These are phyloP conservation scores for Leucosporidium scottii DNA, from an alignment of 768 basidiomycete species.

Conservation along the genomic window DNA sequence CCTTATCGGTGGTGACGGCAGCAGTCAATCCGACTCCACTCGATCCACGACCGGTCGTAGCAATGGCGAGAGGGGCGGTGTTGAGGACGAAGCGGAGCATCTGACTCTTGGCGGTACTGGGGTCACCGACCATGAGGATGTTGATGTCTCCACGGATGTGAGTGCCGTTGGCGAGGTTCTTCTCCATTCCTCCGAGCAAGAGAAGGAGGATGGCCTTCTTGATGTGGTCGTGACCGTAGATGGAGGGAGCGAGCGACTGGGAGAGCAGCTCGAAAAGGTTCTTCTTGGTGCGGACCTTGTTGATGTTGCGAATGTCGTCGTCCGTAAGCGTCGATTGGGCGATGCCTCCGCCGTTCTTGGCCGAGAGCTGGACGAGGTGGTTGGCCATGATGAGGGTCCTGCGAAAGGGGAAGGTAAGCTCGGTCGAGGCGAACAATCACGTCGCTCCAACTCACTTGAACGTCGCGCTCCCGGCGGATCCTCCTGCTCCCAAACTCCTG, in stretches of 20 bases:
- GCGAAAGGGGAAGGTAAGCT: background rate
- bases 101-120: slow-evolving; percentile 96
- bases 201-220: slow-evolving; percentile 88
- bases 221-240: slow-evolving; percentile 92
- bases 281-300: slow-evolving; percentile 78
- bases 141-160: slow-evolving; percentile 99
- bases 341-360: slow-evolving; percentile 90
- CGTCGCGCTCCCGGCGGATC: slow-evolving; percentile 54
- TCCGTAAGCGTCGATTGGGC: slow-evolving; percentile 87
- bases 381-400: slow-evolving; percentile 92
- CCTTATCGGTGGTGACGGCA: slow-evolving; percentile 95
- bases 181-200: slow-evolving; percentile 91
- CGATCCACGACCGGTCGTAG: slow-evolving; percentile 93
- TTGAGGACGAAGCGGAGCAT: slow-evolving; percentile 90
- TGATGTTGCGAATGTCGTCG: slow-evolving; percentile 90
- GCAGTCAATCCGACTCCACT: slow-evolving; percentile 99
- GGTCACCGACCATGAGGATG: slow-evolving; percentile 98
- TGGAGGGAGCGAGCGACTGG: slow-evolving; percentile 92
- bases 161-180: slow-evolving; percentile 93
- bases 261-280: slow-evolving; percentile 84
- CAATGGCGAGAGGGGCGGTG: slow-evolving; percentile 93
- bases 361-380: slow-evolving; percentile 86
- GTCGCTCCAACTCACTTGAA: slow-evolving; percentile 64
- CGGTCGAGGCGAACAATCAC: background rate
- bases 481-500: slow-evolving; percentile 83